Percentiles rank a stretch among this genome's conserved stretches.
These are phyloP conservation scores for Quercus dentata DNA, from an alignment of 306 rosid species.

Conservation along the genomic window DNA sequence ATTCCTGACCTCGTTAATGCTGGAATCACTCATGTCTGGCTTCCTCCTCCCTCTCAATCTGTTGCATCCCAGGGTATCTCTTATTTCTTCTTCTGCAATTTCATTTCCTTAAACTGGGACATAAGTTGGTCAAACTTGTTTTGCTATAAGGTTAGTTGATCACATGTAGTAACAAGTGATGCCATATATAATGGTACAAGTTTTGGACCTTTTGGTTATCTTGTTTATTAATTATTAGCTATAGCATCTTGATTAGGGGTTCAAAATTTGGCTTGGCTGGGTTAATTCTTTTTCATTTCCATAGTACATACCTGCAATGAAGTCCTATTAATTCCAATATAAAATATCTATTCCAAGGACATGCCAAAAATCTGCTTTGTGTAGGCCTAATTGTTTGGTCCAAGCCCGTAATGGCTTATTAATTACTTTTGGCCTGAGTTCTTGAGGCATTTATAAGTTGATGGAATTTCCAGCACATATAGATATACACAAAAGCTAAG, in stretches of 20 bases:
- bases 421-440: too few species aligned
- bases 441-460: too few species aligned
- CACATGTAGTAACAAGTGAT: neutral
- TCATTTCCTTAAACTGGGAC: neutral
- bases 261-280: neutral
- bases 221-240: neutral
- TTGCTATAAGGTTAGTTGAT: neutral
- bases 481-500: too few species aligned
- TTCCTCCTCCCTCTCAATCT: conserved; percentile 84
- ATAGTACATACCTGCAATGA: neutral
- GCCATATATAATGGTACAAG: neutral
- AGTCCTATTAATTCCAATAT: neutral
- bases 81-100: neutral
- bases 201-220: neutral
- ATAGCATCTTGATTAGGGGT: neutral
- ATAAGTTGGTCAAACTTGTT: neutral
- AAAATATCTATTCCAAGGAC: neutral
- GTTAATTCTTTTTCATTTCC: neutral
- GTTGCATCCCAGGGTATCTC: conserved; percentile 43
- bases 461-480: too few species aligned
- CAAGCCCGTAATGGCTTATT: too few species aligned
- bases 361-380: neutral
- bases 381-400: too few species aligned
- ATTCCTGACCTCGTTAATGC: conserved; percentile 56
- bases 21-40: conserved; percentile 82